Evolutionary conservation across 768 basidiomycete species (phyloP), one percentile per base, ranked within the genome.

Genomic region (Tricholoma furcatifolium): DNA sequence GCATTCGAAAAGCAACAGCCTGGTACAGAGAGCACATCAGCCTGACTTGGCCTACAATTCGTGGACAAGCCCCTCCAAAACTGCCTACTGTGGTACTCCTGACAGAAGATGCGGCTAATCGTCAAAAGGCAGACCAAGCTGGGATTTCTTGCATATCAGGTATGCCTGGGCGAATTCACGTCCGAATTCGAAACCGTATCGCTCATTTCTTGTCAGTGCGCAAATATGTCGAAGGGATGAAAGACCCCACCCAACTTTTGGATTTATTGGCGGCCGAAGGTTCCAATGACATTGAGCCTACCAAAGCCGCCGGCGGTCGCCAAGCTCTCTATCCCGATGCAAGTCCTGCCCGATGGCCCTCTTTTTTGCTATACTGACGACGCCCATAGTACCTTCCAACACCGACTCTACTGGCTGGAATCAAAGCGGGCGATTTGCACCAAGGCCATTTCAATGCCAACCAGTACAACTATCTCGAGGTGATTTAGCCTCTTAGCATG

Each of bases 391-490:
- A 98, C 66, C 74, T 97, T 14, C 76, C 93, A 0, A 75, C 80
- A 8, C 77, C 85, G 0, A 83, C 81, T 0, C 69, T 98, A 8
- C 63, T 83, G 35, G 91, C 93, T 9, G 95, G 93, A 1, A 77
- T 98, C 51, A 95, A 94, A 67, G 80, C 83, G 3, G 92, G 91
- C 2, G 74, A 86, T 38, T 79, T 95, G 3, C 83, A 93, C 62
- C 93, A 98, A 71, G 97, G 97, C 0, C 87, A 95, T 65, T 99
- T 96, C 72, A 93, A 90, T 63, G 92, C 94, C 2, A 97, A 91
- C 60, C 86, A 86, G 58, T 99, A 94, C 70, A 98, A 99, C 67
- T 98, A 95, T 61, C 77, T 98, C 12, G 96, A 98, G 79, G 91
- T 87, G 40, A 47, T 76, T n/a, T 65, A 4, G 48, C n/a, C 23